Base-by-base conservation (phyloP, 495 filamentous ascomycete genomes). In the Annulohypoxylon stygium region DNA sequence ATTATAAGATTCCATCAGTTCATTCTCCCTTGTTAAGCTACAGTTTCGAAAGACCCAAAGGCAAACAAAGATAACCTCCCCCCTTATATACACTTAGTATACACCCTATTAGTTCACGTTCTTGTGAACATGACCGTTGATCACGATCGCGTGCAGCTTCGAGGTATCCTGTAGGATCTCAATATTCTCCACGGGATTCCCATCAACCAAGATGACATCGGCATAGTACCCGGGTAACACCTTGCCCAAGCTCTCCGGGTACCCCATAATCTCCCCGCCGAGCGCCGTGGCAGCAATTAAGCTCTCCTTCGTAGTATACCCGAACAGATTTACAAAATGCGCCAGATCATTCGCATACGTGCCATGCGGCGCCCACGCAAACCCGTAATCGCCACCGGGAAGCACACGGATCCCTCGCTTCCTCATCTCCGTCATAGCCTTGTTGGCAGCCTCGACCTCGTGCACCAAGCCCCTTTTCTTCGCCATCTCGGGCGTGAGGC, bases 71-170 rank as follows among this genome's bases (percentile, higher is more conserved):
- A 30, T 30, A 4, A 30, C 20, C 20, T 23, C 20, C 20, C 30
- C 30, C 30, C 3, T 30, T 30, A 30, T 6, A 30, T 3, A 30
- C 30, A 30, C 30, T 6, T 30, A 3, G 30, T 30, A 43, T n/a
- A n/a, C 6, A 47, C n/a, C 25, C 30, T 14, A 11, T 33, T 54
- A 54, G 4, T 55, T 55, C 36, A 57, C 30, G n/a, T 65, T 55
- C 18, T 65, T 65, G 48, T 65, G 62, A 20, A 65, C 62, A 54
- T 65, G 62, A 9, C 62, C 62, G 30, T 65, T 65, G 18, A 65
- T 51, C 36, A 65, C 62, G 12, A 65, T 65, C 9, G 50, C 25
- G 16, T 65, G 62, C 10, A 65, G 23, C 25, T 43, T 57, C 0
- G 62, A 65, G 16, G 26, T 41, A 8, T 65, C 62, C 62, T 65